Conservation (phyloP, 2,329 filamentous ascomycete genomes). For the Paracorniculantispora psalliotae region DNA sequence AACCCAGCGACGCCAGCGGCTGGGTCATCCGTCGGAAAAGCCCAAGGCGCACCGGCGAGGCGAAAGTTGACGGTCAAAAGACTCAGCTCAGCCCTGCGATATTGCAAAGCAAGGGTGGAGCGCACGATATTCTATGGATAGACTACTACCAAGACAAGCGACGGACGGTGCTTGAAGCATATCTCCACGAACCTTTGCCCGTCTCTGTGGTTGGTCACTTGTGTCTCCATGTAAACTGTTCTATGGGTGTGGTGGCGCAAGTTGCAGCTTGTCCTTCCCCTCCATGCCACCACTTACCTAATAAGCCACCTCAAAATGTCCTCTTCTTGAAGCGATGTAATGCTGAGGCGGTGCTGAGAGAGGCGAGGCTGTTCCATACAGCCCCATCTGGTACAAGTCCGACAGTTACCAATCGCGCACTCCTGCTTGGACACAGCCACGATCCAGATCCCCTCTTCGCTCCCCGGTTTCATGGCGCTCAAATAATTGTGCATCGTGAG, state of each 20-base stretch:
- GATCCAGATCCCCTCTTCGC: not conserved
- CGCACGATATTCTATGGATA: not conserved
- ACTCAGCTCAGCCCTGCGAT: conserved; percentile 6
- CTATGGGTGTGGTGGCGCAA: not conserved
- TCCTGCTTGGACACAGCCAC: not conserved
- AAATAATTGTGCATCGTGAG: not conserved
- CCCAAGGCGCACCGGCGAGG: not conserved
- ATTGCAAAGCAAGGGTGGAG: not conserved
- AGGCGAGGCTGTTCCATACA: conserved; percentile 6
- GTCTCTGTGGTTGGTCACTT: no score
- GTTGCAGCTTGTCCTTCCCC: not conserved
- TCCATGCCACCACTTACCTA: not conserved
- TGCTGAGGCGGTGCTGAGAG: not conserved
- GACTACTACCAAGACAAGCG: not conserved
- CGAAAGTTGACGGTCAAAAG: not conserved
- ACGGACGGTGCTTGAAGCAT: conserved; percentile 6
- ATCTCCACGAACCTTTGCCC: not conserved
- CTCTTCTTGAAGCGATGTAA: not conserved
- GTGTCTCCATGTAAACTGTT: not conserved
- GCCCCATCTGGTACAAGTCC: not conserved
- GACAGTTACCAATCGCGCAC: not conserved
- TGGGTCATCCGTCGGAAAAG: conserved; percentile 3
- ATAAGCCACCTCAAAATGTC: not conserved
- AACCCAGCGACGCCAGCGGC: not conserved
- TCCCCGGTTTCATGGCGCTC: not conserved